These are phyloP conservation scores for Phaseolus lunatus DNA, from an alignment of 306 rosid species.

Conservation along the genomic window DNA sequence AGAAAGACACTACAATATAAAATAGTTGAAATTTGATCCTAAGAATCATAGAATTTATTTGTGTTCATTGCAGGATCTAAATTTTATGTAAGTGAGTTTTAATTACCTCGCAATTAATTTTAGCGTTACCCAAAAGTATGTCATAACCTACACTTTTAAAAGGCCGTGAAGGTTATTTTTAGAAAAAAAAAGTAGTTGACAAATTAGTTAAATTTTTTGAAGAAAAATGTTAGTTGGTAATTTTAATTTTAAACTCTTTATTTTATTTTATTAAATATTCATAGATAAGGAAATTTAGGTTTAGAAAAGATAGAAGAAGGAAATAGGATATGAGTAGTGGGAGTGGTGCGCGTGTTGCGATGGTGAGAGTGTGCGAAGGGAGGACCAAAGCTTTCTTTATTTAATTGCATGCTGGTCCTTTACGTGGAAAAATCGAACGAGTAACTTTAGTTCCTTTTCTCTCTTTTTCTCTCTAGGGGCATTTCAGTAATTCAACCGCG, in stretches of 20 bases:
- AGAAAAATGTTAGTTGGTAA: background rate
- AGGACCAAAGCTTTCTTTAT: constrained; percentile 33
- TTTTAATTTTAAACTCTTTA: background rate
- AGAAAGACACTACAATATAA: too few species aligned
- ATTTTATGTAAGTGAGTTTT: too few species aligned
- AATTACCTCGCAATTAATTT: too few species aligned
- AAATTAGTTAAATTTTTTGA: too few species aligned
- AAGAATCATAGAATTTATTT: too few species aligned
- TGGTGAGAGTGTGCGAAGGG: constrained; percentile 8
- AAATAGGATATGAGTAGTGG: background rate
- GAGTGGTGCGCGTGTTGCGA: constrained; percentile 3
- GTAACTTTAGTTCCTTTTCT: background rate
- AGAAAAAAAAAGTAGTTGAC: too few species aligned
- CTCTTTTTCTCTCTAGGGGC: constrained; percentile 29
- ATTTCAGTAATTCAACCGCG: background rate
- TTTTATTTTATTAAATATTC: background rate
- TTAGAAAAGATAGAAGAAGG: background rate
- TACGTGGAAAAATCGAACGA: constrained; percentile 47
- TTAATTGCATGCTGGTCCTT: constrained; percentile 51
- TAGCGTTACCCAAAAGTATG: too few species aligned
- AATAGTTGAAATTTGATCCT: too few species aligned
- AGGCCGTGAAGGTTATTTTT: too few species aligned
- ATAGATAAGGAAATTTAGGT: background rate
- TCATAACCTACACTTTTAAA: background rate
- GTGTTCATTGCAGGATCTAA: too few species aligned